phyloP scores from a whole-genome alignment of 139 green algal species.

The Edaphochlamys debaryana region DNA sequence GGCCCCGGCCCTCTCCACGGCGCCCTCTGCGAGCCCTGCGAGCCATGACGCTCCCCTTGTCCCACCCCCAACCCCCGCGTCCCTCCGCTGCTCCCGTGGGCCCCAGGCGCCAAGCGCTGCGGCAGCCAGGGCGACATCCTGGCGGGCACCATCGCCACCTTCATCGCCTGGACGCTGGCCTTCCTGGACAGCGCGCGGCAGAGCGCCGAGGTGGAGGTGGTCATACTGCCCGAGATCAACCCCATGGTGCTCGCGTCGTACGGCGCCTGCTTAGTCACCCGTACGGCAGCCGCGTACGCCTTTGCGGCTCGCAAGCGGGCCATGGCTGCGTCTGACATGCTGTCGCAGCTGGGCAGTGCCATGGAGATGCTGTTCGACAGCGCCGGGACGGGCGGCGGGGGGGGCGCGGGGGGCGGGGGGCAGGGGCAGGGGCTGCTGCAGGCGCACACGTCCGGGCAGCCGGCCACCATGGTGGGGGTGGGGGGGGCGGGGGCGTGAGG shows the following conservation, averaged over 20 bases:
- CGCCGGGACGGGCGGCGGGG: background rate
- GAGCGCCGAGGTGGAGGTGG: conserved; percentile 12
- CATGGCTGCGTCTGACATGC: conserved; percentile 53
- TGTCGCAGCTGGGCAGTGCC: conserved; percentile 43
- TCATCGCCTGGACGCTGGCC: conserved; percentile 51
- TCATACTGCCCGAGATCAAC: conserved; percentile 56
- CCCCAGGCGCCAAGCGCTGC: conserved; percentile 59
- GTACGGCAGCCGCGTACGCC: conserved; percentile 42
- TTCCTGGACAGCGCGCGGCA: conserved; percentile 41
- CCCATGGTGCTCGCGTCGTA: conserved; percentile 53
- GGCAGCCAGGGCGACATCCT: conserved; percentile 78
- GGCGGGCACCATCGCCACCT: conserved; percentile 49
- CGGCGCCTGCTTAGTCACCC: conserved; percentile 49
- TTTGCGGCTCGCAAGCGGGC: conserved; percentile 25
- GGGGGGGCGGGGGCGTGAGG: too few relatives aligned
- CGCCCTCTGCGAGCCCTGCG: too few relatives aligned
- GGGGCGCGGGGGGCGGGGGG: background rate
- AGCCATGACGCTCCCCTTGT: too few relatives aligned
- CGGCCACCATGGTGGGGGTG: too few relatives aligned
- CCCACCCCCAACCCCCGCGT: too few relatives aligned
- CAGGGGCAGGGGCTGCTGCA: conserved; percentile 22
- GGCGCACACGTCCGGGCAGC: background rate
- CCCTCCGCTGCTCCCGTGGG: background rate
- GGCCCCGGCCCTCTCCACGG: background rate
- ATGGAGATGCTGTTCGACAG: conserved; percentile 55